A percentile compares a stretch with the other conserved stretches of the same genome.
Evolutionary conservation across 2,329 filamentous ascomycete species (phyloP).

Genomic region (Penicillium aurantiogriseum): DNA sequence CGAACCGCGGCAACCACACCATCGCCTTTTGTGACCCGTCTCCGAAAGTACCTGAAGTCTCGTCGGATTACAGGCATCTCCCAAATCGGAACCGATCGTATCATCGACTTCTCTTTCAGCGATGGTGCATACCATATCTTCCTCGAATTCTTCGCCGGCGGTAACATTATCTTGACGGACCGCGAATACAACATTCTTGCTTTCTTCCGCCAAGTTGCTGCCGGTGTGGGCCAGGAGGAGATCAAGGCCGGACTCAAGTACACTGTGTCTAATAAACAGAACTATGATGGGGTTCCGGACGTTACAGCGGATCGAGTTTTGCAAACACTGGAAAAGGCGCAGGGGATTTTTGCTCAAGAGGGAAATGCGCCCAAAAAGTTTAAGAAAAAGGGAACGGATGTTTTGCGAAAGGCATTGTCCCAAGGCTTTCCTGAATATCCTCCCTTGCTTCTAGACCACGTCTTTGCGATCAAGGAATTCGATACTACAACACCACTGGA

Average conservation of each 20-base stretch:
- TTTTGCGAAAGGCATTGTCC: slow-evolving; percentile 75
- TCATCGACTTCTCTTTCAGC: slow-evolving; percentile 89
- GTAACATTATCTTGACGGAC: slow-evolving; percentile 92
- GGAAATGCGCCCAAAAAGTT: slow-evolving; percentile 59
- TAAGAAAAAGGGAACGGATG: slow-evolving; percentile 71
- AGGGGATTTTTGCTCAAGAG: slow-evolving; percentile 43
- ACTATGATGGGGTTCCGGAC: slow-evolving; percentile 71
- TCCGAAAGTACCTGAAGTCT: slow-evolving; percentile 87
- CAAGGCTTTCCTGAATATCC: slow-evolving; percentile 85
- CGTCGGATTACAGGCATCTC: slow-evolving; percentile 74
- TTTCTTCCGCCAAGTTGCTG: slow-evolving; percentile 74
- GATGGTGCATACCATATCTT: slow-evolving; percentile 86
- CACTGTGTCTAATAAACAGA: slow-evolving; percentile 77
- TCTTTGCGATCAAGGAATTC: slow-evolving; percentile 67
- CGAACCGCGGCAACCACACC: slow-evolving; percentile 82
- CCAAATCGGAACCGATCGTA: slow-evolving; percentile 89
- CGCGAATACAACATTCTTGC: slow-evolving; percentile 77
- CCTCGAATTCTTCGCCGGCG: slow-evolving; percentile 93
- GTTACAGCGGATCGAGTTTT: slow-evolving; percentile 72
- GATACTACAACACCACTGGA: slow-evolving; percentile 67
- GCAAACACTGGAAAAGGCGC: slow-evolving; percentile 65
- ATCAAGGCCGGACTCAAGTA: slow-evolving; percentile 76
- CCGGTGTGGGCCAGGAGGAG: slow-evolving; percentile 80
- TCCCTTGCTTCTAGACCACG: slow-evolving; percentile 83
- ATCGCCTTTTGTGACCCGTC: slow-evolving; percentile 76